phyloP scores from a whole-genome alignment of 2,329 filamentous ascomycete species.

The Fusarium globosum region DNA sequence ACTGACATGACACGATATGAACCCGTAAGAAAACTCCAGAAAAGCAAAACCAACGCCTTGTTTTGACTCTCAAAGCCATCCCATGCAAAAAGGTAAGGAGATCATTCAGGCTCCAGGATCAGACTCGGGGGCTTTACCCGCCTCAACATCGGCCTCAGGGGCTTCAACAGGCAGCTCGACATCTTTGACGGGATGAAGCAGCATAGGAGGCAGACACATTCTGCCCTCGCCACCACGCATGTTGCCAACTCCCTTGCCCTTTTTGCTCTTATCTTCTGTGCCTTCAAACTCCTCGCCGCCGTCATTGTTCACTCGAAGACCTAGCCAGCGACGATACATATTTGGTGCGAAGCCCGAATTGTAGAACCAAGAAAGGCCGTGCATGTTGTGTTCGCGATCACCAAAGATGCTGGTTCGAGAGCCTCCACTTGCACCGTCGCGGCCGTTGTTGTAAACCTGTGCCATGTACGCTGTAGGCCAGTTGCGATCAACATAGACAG shows the following conservation, averaged over 20 bases:
- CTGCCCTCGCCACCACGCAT: constrained; percentile 79
- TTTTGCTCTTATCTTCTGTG: constrained; percentile 63
- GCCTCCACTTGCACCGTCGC: constrained; percentile 80
- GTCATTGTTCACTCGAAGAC: constrained; percentile 81
- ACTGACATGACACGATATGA: constrained; percentile 33
- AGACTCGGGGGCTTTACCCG: constrained; percentile 52
- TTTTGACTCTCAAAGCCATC: constrained; percentile 22
- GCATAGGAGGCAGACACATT: constrained; percentile 91
- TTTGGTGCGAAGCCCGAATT: constrained; percentile 84
- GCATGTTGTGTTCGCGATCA: constrained; percentile 89
- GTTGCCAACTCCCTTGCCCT: constrained; percentile 59
- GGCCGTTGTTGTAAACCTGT: constrained; percentile 81
- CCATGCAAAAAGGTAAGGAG: constrained; percentile 5
- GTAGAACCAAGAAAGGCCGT: constrained; percentile 92
- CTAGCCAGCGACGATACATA: constrained; percentile 87
- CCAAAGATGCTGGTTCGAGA: constrained; percentile 79
- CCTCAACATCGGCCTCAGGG: constrained; percentile 58
- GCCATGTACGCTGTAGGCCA: constrained; percentile 87
- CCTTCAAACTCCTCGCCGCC: constrained; percentile 82
- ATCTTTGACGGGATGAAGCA: constrained; percentile 88
- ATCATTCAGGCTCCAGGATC: constrained; percentile 55
- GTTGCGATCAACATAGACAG: constrained; percentile 85
- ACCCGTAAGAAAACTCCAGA: constrained; percentile 18
- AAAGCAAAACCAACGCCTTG: constrained; percentile 26
- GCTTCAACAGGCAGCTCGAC: constrained; percentile 74